Conservation (phyloP, 805 yeast genomes). For the Wilhelminamyces savonicus region DNA sequence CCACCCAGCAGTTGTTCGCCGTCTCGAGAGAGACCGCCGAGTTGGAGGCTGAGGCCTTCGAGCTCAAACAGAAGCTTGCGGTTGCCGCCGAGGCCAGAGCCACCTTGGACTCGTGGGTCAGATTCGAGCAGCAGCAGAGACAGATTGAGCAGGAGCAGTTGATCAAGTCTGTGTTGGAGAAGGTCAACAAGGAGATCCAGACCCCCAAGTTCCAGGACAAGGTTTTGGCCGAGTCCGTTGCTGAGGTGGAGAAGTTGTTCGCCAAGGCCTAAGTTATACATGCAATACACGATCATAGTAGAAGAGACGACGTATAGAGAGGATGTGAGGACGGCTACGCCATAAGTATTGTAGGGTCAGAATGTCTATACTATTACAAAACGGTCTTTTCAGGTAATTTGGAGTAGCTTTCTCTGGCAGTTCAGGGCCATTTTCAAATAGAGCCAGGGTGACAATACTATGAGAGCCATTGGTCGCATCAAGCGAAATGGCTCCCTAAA, state of each 20-base stretch:
- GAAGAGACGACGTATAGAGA: no score
- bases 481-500: no score
- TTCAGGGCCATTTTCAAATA: no score
- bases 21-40: slow-evolving; percentile 95
- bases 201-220: slow-evolving; percentile 91
- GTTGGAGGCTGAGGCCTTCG: slow-evolving; percentile 91
- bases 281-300: no score
- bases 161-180: slow-evolving; percentile 76
- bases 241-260: slow-evolving; percentile 86
- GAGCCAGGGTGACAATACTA: no score
- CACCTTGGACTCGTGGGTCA: slow-evolving; percentile 97
- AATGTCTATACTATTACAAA: no score
- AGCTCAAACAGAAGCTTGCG: slow-evolving; percentile 84
- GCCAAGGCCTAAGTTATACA: slow-evolving; percentile 37
- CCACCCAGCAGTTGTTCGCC: slow-evolving; percentile 88
- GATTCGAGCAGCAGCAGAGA: slow-evolving; percentile 95
- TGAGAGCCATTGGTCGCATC: no score
- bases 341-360: no score
- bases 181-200: slow-evolving; percentile 77
- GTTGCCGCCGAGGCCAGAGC: slow-evolving; percentile 88
- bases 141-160: slow-evolving; percentile 93
- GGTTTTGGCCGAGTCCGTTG: slow-evolving; percentile 83
- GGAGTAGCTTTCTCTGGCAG: no score
- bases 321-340: no score
- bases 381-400: no score